Base-by-base conservation (phyloP, 2,329 filamentous ascomycete genomes). In the Ceratocystis albifundus region DNA sequence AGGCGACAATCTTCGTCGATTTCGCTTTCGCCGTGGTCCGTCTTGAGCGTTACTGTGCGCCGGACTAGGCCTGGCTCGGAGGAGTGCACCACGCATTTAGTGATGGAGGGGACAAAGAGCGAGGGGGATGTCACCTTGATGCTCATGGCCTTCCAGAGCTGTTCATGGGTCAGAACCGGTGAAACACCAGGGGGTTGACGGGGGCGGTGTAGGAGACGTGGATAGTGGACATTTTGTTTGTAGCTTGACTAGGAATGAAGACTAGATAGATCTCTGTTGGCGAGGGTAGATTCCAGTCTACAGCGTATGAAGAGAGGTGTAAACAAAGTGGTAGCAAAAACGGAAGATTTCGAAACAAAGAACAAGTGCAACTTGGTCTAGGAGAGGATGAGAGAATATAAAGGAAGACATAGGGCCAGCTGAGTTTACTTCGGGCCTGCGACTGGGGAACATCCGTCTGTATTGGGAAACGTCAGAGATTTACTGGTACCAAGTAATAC, bases 1-100 rank as follows among this genome's bases (percentile, higher is more conserved):
- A 73, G 70, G 15, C 66, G 71, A 71, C 74, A 76, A 22, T 72
- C 71, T 69, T 76, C 74, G 15, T 45, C 66, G 25, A 74, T 68
- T 59, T 64, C 48, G 20, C 53, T 46, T 59, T 17, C 41, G 66
- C 64, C 45, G 17, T n/a, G 30, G 17, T 22, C 32, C 22, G 44
- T 59, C 32, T 72, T 68, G 2, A 72, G 71, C 17, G 71, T 61
- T 6, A 74, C 71, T 28, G 65, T 64, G 67, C 72, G 72, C 28
- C 48, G 45, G 2, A 70, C 67, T 36, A 72, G 50, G 8, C 32
- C 48, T 32, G 17, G 15, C 8, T 48, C 64, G 6, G 69, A 67
- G 48, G 64, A 61, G 46, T 68, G 61, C 41, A 70, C 65, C 32
- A 59, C 30, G 64, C 67, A 69, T 17, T 45, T 65, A 1, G 61